Percentiles rank a stretch among this genome's conserved stretches.
Conservation (phyloP, 768 basidiomycete species). For the Termitomyces heimii region DNA sequence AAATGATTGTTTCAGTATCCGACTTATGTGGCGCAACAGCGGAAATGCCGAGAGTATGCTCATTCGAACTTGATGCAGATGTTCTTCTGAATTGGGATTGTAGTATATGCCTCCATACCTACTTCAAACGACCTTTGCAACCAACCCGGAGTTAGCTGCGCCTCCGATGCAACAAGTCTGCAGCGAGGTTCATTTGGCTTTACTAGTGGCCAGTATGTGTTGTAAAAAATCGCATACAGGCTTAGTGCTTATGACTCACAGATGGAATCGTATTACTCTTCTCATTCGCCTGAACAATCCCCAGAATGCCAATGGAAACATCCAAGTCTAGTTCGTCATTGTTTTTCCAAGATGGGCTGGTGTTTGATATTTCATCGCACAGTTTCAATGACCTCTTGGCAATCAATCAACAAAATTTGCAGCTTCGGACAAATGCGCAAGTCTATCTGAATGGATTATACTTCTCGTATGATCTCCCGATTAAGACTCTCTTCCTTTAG, state of each 20-base stretch:
- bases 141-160: constrained; percentile 52
- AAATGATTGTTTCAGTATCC: constrained; percentile 61
- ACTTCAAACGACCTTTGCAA: constrained; percentile 54
- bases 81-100: not conserved
- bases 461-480: constrained; percentile 54
- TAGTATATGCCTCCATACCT: constrained; percentile 80
- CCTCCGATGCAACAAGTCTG: constrained; percentile 67
- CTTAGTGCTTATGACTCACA: constrained; percentile 16
- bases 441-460: constrained; percentile 64
- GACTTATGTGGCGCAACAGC: constrained; percentile 69
- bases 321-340: constrained; percentile 57
- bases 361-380: not conserved
- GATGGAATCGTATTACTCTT: constrained; percentile 68
- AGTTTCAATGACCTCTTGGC: constrained; percentile 70
- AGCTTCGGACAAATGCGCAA: constrained; percentile 48
- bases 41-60: constrained; percentile 67
- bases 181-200: constrained; percentile 63
- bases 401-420: constrained; percentile 52
- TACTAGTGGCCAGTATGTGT: constrained; percentile 52
- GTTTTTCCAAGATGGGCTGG: constrained; percentile 4
- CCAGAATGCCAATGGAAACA: constrained; percentile 63
- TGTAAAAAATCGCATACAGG: constrained; percentile 1
- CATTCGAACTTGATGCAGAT: not conserved
- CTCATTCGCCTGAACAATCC: constrained; percentile 76
- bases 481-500: not conserved